Evolutionary conservation across 495 filamentous ascomycete species (phyloP).

Genomic region (Sporormia fimetaria): DNA sequence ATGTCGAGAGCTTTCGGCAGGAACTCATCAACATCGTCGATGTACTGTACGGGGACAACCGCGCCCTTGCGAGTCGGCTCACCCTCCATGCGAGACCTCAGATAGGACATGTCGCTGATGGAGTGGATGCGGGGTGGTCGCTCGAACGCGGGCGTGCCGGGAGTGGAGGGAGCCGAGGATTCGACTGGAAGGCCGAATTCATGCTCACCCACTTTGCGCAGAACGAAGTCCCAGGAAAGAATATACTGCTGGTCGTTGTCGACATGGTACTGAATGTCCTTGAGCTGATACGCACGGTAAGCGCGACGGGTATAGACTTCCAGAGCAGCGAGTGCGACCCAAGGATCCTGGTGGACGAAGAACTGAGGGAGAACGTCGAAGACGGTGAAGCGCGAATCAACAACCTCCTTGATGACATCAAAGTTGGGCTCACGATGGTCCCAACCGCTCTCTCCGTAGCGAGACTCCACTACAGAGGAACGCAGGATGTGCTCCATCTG

Average conservation of each 20-base stretch:
- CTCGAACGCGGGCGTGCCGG: conserved; percentile 58
- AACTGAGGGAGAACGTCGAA: conserved; percentile 92
- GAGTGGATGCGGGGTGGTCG: conserved; percentile 57
- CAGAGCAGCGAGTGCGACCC: conserved; percentile 86
- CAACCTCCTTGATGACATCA: conserved; percentile 85
- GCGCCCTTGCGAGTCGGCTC: conserved; percentile 88
- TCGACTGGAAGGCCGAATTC: conserved; percentile 74
- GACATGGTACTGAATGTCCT: conserved; percentile 76
- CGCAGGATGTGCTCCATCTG: conserved; percentile 99
- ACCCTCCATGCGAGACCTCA: conserved; percentile 51
- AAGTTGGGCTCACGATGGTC: conserved; percentile 86
- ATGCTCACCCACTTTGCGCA: conserved; percentile 80
- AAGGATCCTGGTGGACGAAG: conserved; percentile 86
- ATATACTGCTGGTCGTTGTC: conserved; percentile 67
- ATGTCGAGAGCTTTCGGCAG: conserved; percentile 70
- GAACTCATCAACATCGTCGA: conserved; percentile 86
- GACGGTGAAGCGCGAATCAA: conserved; percentile 96
- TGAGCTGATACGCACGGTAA: conserved; percentile 86
- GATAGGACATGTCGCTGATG: conserved; percentile 90
- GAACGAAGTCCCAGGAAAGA: conserved; percentile 87
- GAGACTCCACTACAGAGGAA: conserved; percentile 90
- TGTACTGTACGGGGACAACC: conserved; percentile 79
- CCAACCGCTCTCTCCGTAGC: conserved; percentile 95
- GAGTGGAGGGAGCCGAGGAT: conserved; percentile 67
- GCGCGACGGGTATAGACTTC: conserved; percentile 95